Conservation (phyloP, 2,329 filamentous ascomycete species). For the Penicillium sp. region DNA sequence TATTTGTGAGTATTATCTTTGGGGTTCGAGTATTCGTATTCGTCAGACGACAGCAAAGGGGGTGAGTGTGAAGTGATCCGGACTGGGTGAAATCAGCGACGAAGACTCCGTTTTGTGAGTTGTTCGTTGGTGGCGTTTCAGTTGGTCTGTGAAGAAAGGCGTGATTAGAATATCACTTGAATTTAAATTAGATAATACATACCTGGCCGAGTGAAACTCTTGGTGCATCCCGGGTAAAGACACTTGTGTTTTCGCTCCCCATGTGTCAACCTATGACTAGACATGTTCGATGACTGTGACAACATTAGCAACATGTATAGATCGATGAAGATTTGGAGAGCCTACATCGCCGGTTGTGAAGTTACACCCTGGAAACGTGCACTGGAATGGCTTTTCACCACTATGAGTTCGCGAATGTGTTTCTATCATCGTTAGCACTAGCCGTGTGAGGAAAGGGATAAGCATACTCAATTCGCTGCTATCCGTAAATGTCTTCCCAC, state of each 20-base stretch:
- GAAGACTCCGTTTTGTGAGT: constrained; percentile 38
- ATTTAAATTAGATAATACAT: constrained; percentile 4
- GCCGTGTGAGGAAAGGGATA: neutral
- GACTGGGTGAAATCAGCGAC: constrained; percentile 25
- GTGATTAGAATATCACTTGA: neutral
- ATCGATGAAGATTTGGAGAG: neutral
- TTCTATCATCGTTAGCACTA: constrained; percentile 38
- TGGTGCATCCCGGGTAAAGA: constrained; percentile 42
- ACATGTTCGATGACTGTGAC: constrained; percentile 49
- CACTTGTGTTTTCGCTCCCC: constrained; percentile 50
- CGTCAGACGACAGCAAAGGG: constrained; percentile 20
- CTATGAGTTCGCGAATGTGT: constrained; percentile 49
- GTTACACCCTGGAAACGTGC: constrained; percentile 46
- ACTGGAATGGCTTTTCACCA: constrained; percentile 50
- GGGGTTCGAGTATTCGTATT: constrained; percentile 2
- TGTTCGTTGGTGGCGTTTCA: constrained; percentile 45
- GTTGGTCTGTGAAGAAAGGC: constrained; percentile 36
- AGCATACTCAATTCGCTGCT: constrained; percentile 49
- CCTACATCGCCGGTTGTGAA: constrained; percentile 51
- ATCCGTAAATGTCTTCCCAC: constrained; percentile 49
- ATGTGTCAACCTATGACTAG: constrained; percentile 49
- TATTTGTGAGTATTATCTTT: neutral
- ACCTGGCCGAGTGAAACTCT: constrained; percentile 51
- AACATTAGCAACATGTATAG: neutral
- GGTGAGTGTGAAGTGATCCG: constrained; percentile 27